phyloP scores from a whole-genome alignment of 257 asterid species.

The Solanum chiquidenum region DNA sequence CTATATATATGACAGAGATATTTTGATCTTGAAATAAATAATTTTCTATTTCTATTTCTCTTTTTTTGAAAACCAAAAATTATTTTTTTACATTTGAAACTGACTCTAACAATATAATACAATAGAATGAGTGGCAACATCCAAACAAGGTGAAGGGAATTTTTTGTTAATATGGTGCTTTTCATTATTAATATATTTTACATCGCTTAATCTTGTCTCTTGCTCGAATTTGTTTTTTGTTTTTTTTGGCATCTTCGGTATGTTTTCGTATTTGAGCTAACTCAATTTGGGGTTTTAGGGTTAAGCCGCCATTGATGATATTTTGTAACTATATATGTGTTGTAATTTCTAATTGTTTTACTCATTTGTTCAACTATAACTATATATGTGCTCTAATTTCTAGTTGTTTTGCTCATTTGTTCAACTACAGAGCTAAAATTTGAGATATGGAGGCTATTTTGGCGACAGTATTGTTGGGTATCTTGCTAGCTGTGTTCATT shows the following conservation, averaged over 20 bases:
- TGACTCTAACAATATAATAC: too few species aligned
- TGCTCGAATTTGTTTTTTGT: background rate
- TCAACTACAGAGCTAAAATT: background rate
- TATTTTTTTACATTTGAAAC: too few species aligned
- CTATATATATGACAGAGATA: too few species aligned
- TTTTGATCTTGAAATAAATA: too few species aligned
- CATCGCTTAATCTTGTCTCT: too few species aligned
- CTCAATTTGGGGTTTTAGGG: background rate
- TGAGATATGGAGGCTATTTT: slow-evolving; percentile 35
- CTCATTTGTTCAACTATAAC: background rate
- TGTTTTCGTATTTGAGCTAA: background rate
- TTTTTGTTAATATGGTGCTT: too few species aligned
- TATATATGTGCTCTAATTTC: background rate
- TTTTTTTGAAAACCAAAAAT: too few species aligned
- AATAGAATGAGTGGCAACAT: background rate
- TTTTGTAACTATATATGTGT: background rate
- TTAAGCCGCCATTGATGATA: background rate
- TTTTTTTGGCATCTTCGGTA: background rate
- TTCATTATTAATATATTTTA: too few species aligned
- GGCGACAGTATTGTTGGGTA: slow-evolving; percentile 38
- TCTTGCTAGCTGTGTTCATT: slow-evolving; percentile 31
- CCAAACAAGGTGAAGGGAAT: background rate
- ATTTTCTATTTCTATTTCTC: too few species aligned
- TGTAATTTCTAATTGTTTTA: background rate
- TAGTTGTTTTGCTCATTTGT: background rate